Evolutionary conservation across 768 basidiomycete species (phyloP), one percentile per base, ranked within the genome.

Genomic region (Boletales sp.): DNA sequence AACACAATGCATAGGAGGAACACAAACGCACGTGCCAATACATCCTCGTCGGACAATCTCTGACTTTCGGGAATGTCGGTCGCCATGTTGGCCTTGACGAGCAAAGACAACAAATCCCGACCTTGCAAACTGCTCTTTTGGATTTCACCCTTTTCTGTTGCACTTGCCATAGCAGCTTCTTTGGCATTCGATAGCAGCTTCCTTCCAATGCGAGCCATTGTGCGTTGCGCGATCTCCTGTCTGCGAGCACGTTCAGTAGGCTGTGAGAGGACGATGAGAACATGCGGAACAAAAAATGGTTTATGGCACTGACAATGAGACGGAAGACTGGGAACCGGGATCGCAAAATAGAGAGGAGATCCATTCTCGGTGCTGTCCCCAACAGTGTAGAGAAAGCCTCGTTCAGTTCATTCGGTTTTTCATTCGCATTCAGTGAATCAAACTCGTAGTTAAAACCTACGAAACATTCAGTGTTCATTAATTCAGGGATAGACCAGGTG

Each of bases 41-140:
- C 80, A 50, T 86, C 84, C 25, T 74, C 74, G 52, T 87, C 84
- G 0, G 75, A 73, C 69, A 87, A 69, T 33, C 74, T 68, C 60
- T 83, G 81, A 42, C 57, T 67, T 5, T 76, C 74, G 1, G 79
- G 74, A 5, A 84, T 53, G 59, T 86, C 82, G 4, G 74, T 76
- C 9, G 33, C 33, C 33, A 34, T 34, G 33, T 34, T 34, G 33
- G 33, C 10, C 33, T 34, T 34, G 33, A 34, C 33, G 33, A 34
- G 33, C 33, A 34, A 34, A 4, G 33, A 34, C 33, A 34, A 34
- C 9, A 34, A 34, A 34, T 34, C 33, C 33, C 33, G 33, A 34
- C 33, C 33, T 9, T 34, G 33, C 9, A 34, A 11, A 12, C 46
- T 58, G 14, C 62, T 60, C 56, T 70, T 64, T 66, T 71, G 60